Evolutionary conservation across 352 stramenopile genomes (phyloP).

Genomic region (Pythium volutum): DNA sequence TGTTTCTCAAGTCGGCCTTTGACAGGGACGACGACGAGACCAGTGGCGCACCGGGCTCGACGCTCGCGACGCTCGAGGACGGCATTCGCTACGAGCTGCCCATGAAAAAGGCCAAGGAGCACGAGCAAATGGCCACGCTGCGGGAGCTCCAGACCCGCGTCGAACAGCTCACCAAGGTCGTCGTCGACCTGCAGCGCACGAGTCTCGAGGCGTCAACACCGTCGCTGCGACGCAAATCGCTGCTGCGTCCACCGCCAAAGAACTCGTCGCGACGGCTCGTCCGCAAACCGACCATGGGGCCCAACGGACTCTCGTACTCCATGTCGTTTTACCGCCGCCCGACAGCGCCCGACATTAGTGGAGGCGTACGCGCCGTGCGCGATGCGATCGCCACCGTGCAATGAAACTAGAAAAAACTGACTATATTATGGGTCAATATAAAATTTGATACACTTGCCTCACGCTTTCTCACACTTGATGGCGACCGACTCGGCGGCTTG

Average conservation of each 20-base stretch:
- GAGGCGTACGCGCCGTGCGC: background rate
- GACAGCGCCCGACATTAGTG: conserved; percentile 5
- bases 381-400: background rate
- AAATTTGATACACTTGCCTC: no score
- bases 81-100: conserved; percentile 56
- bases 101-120: conserved; percentile 33
- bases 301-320: conserved; percentile 5
- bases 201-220: conserved; percentile 3
- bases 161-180: conserved; percentile 36
- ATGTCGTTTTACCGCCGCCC: conserved; percentile 14
- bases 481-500: conserved; percentile 1
- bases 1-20: conserved; percentile 48
- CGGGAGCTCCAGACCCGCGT: conserved; percentile 39
- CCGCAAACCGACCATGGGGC: conserved; percentile 2
- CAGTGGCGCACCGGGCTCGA: background rate
- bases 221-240: background rate
- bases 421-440: conserved; percentile 1
- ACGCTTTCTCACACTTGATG: conserved; percentile 9
- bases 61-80: conserved; percentile 38
- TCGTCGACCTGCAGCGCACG: conserved; percentile 33
- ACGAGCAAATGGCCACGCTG: conserved; percentile 23
- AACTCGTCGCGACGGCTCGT: background rate
- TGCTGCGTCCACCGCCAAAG: background rate
- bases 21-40: conserved; percentile 38
- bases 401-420: no score